Conservation (phyloP, 768 basidiomycete species). For the Phaeotremella skinneri region DNA sequence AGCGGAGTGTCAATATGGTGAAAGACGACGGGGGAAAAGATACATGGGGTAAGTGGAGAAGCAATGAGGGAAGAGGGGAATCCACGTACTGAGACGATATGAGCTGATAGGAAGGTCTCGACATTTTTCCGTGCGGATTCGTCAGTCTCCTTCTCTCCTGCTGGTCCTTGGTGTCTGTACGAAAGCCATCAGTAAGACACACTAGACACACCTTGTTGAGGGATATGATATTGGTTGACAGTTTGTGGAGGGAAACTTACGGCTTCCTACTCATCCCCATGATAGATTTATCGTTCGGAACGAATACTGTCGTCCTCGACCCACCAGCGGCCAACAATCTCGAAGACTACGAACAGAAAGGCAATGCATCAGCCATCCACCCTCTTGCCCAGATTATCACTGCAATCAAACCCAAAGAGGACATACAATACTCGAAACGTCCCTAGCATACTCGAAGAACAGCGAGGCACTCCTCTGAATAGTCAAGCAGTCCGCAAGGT, state of each 20-base stretch:
- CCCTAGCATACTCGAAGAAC: slow-evolving; percentile 43
- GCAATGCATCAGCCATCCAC: slow-evolving; percentile 3
- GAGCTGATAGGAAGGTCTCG: slow-evolving; percentile 74
- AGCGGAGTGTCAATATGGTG: not conserved
- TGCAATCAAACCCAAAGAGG: not conserved
- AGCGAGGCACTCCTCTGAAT: slow-evolving; percentile 31
- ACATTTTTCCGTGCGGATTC: slow-evolving; percentile 64
- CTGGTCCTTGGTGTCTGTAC: slow-evolving; percentile 40
- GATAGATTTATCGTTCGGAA: slow-evolving; percentile 82
- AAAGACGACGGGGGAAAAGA: not conserved
- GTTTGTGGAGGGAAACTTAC: slow-evolving; percentile 57
- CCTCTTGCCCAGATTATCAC: not conserved
- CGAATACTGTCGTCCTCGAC: slow-evolving; percentile 63
- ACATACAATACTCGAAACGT: slow-evolving; percentile 32
- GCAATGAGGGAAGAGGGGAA: not conserved
- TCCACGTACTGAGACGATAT: slow-evolving; percentile 76
- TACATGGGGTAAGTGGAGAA: not conserved
- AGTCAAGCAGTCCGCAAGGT: slow-evolving; percentile 35
- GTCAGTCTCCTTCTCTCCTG: slow-evolving; percentile 58
- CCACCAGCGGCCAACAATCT: slow-evolving; percentile 12
- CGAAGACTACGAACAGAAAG: slow-evolving; percentile 10
- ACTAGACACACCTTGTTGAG: not conserved
- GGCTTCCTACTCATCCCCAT: slow-evolving; percentile 78
- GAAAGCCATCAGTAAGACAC: not conserved
- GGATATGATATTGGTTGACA: not conserved